Percentiles rank a stretch among this genome's conserved stretches.
Conservation (phyloP, 2,329 filamentous ascomycete species). For the Sordariomycetes sp. region DNA sequence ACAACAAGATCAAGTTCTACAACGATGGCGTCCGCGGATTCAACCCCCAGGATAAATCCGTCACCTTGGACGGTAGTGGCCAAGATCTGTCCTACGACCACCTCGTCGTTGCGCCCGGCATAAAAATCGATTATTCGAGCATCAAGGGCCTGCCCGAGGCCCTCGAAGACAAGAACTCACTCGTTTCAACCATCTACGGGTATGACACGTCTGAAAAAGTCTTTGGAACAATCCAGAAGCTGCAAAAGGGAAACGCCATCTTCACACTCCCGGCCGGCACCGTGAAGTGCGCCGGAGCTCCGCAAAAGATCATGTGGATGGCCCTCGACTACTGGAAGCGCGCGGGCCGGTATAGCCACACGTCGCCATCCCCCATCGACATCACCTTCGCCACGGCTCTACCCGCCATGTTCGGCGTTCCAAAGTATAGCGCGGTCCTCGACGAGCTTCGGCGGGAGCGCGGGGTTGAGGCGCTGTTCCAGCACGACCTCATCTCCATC, state of each 20-base stretch:
- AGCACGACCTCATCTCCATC: constrained; percentile 39
- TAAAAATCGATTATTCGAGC: constrained; percentile 33
- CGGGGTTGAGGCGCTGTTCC: constrained; percentile 43
- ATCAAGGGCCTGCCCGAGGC: constrained; percentile 45
- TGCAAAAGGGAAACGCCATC: constrained; percentile 36
- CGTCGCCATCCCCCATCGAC: constrained; percentile 27
- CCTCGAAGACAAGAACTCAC: constrained; percentile 28
- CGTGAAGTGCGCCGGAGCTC: constrained; percentile 48
- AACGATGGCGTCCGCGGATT: constrained; percentile 34
- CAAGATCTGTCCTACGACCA: constrained; percentile 48
- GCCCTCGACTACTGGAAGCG: constrained; percentile 45
- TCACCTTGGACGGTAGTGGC: constrained; percentile 38
- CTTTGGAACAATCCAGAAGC: constrained; percentile 29
- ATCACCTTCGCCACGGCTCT: constrained; percentile 42
- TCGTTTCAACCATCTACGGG: constrained; percentile 43
- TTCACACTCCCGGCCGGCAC: constrained; percentile 46
- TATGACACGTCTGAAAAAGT: constrained; percentile 42
- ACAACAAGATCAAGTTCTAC: constrained; percentile 50
- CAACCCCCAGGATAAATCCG: constrained; percentile 37
- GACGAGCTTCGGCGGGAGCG: constrained; percentile 38
- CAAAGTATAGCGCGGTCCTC: constrained; percentile 42
- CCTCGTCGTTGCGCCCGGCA: constrained; percentile 47
- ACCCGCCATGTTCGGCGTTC: constrained; percentile 44
- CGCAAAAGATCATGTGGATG: constrained; percentile 50
- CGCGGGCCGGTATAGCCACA: constrained; percentile 32